A percentile compares a stretch with the other conserved stretches of the same genome.
Evolutionary conservation across 1,284 basidiomycete genomes (phyloP).

Genomic region (Microbotryum scabiosae): DNA sequence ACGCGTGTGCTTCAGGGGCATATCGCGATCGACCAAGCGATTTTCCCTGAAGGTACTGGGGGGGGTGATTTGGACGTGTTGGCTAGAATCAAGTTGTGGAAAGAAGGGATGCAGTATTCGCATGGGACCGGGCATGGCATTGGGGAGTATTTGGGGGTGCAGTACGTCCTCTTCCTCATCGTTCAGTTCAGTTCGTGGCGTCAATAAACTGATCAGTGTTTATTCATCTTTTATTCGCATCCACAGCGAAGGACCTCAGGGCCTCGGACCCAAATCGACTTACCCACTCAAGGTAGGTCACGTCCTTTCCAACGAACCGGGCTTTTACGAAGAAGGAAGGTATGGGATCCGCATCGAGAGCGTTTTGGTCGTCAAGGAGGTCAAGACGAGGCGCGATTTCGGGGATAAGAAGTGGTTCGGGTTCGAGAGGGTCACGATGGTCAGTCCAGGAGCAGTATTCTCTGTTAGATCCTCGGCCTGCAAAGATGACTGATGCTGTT

Average conservation of each 20-base stretch:
- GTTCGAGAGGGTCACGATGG: slow-evolving; percentile 41
- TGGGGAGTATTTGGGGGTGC: slow-evolving; percentile 84
- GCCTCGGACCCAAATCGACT: slow-evolving; percentile 53
- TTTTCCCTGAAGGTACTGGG: slow-evolving; percentile 84
- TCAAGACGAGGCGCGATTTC: slow-evolving; percentile 11
- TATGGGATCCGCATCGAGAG: slow-evolving; percentile 93
- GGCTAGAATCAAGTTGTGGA: slow-evolving; percentile 80
- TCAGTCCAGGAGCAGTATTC: slow-evolving; percentile 23
- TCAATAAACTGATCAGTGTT: no score
- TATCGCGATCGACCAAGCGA: slow-evolving; percentile 73
- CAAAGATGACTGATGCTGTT: not conserved
- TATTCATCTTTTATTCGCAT: no score
- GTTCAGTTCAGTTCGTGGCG: no score
- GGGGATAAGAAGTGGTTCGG: slow-evolving; percentile 36
- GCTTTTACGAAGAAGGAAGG: slow-evolving; percentile 81
- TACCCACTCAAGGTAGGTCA: slow-evolving; percentile 67
- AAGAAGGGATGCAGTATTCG: slow-evolving; percentile 65
- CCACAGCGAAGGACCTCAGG: slow-evolving; percentile 68
- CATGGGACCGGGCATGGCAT: slow-evolving; percentile 77
- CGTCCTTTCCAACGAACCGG: slow-evolving; percentile 89
- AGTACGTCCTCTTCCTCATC: slow-evolving; percentile 37
- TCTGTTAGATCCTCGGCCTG: not conserved
- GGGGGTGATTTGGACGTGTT: slow-evolving; percentile 66
- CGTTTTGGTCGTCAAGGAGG: slow-evolving; percentile 51
- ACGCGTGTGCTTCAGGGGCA: slow-evolving; percentile 95